Evolutionary conservation across 495 filamentous ascomycete species (phyloP).

Genomic region (Apiosordaria backusii): DNA sequence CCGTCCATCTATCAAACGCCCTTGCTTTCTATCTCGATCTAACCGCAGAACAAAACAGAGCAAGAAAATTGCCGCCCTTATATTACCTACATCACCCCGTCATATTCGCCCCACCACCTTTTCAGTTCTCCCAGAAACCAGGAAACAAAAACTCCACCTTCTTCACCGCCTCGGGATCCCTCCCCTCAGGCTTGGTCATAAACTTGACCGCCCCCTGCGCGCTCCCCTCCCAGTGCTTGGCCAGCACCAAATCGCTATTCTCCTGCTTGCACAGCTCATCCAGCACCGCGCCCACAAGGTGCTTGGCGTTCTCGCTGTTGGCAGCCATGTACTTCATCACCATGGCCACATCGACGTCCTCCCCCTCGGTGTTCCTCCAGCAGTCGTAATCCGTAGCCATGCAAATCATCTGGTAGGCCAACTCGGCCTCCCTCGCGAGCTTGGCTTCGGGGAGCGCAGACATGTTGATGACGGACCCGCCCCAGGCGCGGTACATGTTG

Average conservation of each 20-base stretch:
- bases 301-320: slow-evolving; percentile 81
- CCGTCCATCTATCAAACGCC: not conserved
- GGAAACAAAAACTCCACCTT: slow-evolving; percentile 78
- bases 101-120: slow-evolving; percentile 10
- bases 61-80: not conserved
- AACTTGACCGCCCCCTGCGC: slow-evolving; percentile 66
- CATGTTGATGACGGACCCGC: slow-evolving; percentile 95
- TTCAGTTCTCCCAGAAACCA: slow-evolving; percentile 48
- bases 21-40: not conserved
- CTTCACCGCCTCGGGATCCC: slow-evolving; percentile 61
- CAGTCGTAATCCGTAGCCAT: slow-evolving; percentile 99
- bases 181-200: slow-evolving; percentile 63
- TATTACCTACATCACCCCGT: not conserved
- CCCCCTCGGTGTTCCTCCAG: slow-evolving; percentile 63
- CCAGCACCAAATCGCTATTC: slow-evolving; percentile 68
- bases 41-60: too few species aligned
- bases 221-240: slow-evolving; percentile 67
- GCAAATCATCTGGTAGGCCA: slow-evolving; percentile 96
- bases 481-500: slow-evolving; percentile 88
- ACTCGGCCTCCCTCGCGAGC: slow-evolving; percentile 91
- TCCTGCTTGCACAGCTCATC: slow-evolving; percentile 77
- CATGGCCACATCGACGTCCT: slow-evolving; percentile 89
- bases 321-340: slow-evolving; percentile 95
- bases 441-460: slow-evolving; percentile 93
- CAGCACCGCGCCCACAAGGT: slow-evolving; percentile 80